These are phyloP conservation scores for Solanum dulcamara DNA, from an alignment of 257 asterid species.

Conservation along the genomic window DNA sequence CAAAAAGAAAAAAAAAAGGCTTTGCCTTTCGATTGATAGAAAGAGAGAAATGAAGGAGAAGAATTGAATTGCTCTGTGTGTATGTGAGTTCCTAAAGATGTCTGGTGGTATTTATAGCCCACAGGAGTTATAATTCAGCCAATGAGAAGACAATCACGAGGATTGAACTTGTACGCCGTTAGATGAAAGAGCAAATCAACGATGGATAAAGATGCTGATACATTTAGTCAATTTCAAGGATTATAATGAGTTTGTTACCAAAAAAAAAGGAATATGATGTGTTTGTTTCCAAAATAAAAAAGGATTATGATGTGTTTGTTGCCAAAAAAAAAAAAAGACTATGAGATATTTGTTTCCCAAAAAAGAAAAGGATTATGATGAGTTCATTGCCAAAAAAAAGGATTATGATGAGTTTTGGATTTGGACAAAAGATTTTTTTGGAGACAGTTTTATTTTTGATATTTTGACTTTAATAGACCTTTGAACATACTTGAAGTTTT, in stretches of 20 bases:
- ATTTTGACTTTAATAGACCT: too few relatives aligned
- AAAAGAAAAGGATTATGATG: too few relatives aligned
- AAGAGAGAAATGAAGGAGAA: background rate
- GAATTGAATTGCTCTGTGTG: background rate
- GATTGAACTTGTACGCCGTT: slow-evolving; percentile 28
- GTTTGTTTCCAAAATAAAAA: too few relatives aligned
- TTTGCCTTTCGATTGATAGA: too few relatives aligned
- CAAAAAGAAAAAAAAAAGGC: background rate
- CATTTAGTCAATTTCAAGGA: background rate
- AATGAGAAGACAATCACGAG: slow-evolving; percentile 12
- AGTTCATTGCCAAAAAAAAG: too few relatives aligned
- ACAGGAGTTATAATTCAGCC: slow-evolving; percentile 4
- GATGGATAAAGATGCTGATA: slow-evolving; percentile 5
- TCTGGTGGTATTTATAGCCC: slow-evolving; percentile 22
- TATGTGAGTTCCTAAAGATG: background rate
- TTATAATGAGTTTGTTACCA: background rate
- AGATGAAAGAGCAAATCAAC: slow-evolving; percentile 12
- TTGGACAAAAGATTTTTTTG: too few relatives aligned
- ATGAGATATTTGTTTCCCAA: too few relatives aligned
- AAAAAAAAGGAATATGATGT: too few relatives aligned
- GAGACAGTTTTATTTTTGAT: too few relatives aligned
- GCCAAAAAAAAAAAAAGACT: too few relatives aligned
- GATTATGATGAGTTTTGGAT: too few relatives aligned
- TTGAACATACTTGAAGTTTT: too few relatives aligned
- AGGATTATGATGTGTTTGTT: background rate